Evolutionary conservation across 768 basidiomycete species (phyloP).

Genomic region (Strobilomyces echinocephalus): DNA sequence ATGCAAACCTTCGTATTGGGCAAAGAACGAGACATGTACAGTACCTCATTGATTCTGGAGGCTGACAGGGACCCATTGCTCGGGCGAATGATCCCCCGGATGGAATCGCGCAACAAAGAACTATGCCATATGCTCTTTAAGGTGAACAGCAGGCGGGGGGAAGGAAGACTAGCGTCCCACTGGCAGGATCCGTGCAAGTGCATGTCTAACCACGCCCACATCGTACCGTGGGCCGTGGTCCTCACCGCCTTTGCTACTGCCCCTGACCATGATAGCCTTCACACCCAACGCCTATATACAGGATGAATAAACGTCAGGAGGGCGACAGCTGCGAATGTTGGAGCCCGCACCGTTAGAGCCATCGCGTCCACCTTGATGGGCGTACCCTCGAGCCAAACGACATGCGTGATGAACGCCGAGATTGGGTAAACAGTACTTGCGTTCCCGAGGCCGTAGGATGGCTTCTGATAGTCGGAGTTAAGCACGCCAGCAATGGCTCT

Average conservation of each 20-base stretch:
- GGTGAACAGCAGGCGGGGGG: neutral
- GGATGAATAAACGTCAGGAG: slow-evolving; percentile 3
- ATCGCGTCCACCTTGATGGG: slow-evolving; percentile 57
- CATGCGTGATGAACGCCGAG: slow-evolving; percentile 80
- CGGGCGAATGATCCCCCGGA: neutral
- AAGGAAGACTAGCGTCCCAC: neutral
- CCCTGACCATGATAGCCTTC: slow-evolving; percentile 48
- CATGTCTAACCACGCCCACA: slow-evolving; percentile 41
- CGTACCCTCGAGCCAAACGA: slow-evolving; percentile 70
- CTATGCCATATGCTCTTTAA: neutral
- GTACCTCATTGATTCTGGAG: neutral
- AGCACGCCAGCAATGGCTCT: slow-evolving; percentile 70
- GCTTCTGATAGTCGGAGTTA: slow-evolving; percentile 51
- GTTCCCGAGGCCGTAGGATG: slow-evolving; percentile 53
- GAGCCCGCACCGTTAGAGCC: slow-evolving; percentile 48
- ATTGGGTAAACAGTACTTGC: slow-evolving; percentile 61
- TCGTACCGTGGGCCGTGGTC: slow-evolving; percentile 39
- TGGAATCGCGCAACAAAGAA: slow-evolving; percentile 6
- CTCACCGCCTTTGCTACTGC: slow-evolving; percentile 12
- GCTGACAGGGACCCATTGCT: neutral
- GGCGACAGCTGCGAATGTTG: neutral
- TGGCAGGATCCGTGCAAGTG: slow-evolving; percentile 33
- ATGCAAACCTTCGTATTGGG: neutral
- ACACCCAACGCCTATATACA: slow-evolving; percentile 56
- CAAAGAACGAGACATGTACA: neutral